These are phyloP conservation scores for Ramaria rubella DNA, from an alignment of 768 basidiomycete species.

Conservation along the genomic window DNA sequence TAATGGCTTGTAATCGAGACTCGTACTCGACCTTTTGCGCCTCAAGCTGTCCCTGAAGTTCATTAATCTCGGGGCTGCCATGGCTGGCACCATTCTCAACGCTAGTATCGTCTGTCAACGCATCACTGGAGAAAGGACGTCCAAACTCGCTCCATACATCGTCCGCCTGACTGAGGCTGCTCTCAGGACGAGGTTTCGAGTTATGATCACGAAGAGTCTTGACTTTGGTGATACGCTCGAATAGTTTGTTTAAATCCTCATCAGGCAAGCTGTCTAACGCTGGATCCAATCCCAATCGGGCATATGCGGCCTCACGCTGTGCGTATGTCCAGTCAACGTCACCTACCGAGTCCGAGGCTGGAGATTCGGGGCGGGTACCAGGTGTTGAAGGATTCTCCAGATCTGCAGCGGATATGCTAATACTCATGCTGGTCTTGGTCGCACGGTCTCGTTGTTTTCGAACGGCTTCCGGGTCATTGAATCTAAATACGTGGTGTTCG, in stretches of 20 bases:
- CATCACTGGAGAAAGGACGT: slow-evolving; percentile 71
- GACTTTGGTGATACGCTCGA: slow-evolving; percentile 89
- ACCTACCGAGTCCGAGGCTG: slow-evolving; percentile 50
- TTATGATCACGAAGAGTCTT: slow-evolving; percentile 77
- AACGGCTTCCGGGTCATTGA: slow-evolving; percentile 93
- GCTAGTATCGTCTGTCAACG: slow-evolving; percentile 83
- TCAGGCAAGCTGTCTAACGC: slow-evolving; percentile 89
- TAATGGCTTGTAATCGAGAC: slow-evolving; percentile 51
- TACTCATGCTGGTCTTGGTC: slow-evolving; percentile 61
- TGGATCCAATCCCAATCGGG: slow-evolving; percentile 80
- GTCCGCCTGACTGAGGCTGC: slow-evolving; percentile 78
- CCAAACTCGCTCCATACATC: slow-evolving; percentile 88
- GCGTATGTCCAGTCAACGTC: slow-evolving; percentile 98
- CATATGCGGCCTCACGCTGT: slow-evolving; percentile 87
- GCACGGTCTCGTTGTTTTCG: slow-evolving; percentile 85
- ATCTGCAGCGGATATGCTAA: slow-evolving; percentile 61
- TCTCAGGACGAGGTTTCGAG: slow-evolving; percentile 76
- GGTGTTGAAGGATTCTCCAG: slow-evolving; percentile 46
- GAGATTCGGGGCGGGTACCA: slow-evolving; percentile 61
- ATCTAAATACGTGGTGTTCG: slow-evolving; percentile 95
- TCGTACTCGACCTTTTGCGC: slow-evolving; percentile 43
- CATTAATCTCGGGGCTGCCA: slow-evolving; percentile 63
- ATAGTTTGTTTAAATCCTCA: slow-evolving; percentile 89
- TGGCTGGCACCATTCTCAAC: slow-evolving; percentile 57
- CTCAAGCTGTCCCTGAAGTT: slow-evolving; percentile 67